These are phyloP conservation scores for Fusarium pseudograminearum DNA, from an alignment of 2,329 filamentous ascomycete genomes.

Conservation along the genomic window DNA sequence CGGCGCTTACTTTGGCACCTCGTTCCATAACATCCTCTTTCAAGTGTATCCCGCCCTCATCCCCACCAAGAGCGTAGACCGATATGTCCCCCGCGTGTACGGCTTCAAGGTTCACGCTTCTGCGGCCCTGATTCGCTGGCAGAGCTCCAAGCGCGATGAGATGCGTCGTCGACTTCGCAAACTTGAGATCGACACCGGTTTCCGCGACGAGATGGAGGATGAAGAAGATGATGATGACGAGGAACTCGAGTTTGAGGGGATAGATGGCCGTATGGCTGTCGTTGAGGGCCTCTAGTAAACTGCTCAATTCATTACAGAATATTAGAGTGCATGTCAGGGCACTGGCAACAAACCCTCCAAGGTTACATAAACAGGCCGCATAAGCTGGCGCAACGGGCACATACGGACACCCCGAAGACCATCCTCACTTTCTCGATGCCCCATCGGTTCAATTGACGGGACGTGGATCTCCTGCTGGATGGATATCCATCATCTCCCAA, in stretches of 20 bases:
- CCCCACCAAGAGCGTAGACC: conserved; percentile 84
- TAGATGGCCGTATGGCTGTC: conserved; percentile 49
- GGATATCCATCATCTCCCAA: neutral
- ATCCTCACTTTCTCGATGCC: neutral
- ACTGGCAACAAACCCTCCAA: conserved; percentile 1
- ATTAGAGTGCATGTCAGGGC: conserved; percentile 4
- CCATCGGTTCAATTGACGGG: conserved; percentile 1
- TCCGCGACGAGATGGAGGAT: conserved; percentile 75
- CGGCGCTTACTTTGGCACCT: conserved; percentile 97
- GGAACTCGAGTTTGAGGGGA: conserved; percentile 57
- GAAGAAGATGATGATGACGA: conserved; percentile 74
- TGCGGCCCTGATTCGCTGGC: conserved; percentile 91
- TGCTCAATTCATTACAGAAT: conserved; percentile 2
- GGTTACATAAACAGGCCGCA: neutral
- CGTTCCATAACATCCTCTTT: conserved; percentile 99
- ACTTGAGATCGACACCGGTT: conserved; percentile 81
- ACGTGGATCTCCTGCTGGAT: conserved; percentile 3
- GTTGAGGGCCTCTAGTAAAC: conserved; percentile 45
- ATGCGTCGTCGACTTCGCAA: conserved; percentile 81
- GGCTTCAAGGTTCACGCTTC: conserved; percentile 95
- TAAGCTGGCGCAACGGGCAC: conserved; percentile 13
- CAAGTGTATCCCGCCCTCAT: conserved; percentile 95
- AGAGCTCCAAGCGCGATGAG: conserved; percentile 81
- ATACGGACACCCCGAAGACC: neutral
- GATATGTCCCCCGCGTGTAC: conserved; percentile 91